Evolutionary conservation across 257 asterid species (phyloP).

Genomic region (Marsdenia floribunda): DNA sequence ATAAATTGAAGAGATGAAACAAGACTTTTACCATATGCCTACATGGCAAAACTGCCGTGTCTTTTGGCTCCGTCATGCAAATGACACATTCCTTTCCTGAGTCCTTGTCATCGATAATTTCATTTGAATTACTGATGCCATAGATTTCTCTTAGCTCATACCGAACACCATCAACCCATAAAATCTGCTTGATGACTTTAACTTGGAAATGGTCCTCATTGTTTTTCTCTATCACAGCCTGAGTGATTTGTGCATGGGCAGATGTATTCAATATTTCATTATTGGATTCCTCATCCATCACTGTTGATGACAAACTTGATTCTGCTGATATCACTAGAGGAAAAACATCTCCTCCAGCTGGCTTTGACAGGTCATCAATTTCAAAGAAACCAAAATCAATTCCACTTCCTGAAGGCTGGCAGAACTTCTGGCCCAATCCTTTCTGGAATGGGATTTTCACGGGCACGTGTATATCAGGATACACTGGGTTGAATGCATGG

Average conservation of each 20-base stretch:
- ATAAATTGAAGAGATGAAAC: constrained; percentile 14
- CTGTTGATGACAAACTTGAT: constrained; percentile 31
- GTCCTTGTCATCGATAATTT: constrained; percentile 42
- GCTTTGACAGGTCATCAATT: constrained; percentile 71
- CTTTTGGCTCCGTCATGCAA: constrained; percentile 90
- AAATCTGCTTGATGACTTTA: constrained; percentile 74
- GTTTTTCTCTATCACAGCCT: constrained; percentile 61
- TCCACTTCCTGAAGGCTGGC: constrained; percentile 92
- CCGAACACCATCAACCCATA: constrained; percentile 67
- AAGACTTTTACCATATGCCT: constrained; percentile 79
- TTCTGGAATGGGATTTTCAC: constrained; percentile 60
- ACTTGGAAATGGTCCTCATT: constrained; percentile 44
- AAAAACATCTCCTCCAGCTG: constrained; percentile 56
- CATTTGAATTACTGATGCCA: constrained; percentile 61
- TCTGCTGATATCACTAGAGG: constrained; percentile 84
- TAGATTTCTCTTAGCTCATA: constrained; percentile 87
- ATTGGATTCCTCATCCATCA: constrained; percentile 20
- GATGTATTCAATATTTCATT: constrained; percentile 27
- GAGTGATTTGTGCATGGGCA: constrained; percentile 72
- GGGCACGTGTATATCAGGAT: constrained; percentile 64
- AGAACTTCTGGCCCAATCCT: constrained; percentile 77
- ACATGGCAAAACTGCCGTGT: constrained; percentile 88
- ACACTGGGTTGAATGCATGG: constrained; percentile 54
- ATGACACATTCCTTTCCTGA: constrained; percentile 86
- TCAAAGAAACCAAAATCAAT: constrained; percentile 83